phyloP scores from a whole-genome alignment of 306 rosid species.

The Hippophae tibetana region DNA sequence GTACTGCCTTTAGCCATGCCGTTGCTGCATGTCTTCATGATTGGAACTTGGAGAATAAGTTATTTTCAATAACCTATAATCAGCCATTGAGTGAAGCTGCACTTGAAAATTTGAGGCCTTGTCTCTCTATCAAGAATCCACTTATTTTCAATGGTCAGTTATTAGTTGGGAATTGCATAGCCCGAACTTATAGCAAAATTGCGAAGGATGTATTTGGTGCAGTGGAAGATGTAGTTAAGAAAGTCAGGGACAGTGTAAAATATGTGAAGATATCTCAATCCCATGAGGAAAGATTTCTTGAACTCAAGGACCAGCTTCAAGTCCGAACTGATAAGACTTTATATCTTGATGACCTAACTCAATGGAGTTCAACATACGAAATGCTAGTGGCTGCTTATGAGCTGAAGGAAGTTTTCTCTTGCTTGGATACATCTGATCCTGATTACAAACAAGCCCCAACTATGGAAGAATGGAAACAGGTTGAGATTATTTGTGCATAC shows the following conservation, averaged over 20 bases:
- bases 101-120: slow-evolving; percentile 64
- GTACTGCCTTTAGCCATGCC: slow-evolving; percentile 65
- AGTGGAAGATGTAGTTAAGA: slow-evolving; percentile 37
- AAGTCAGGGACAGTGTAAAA: slow-evolving; percentile 71
- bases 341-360: slow-evolving; percentile 65
- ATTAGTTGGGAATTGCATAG: slow-evolving; percentile 69
- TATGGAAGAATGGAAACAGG: slow-evolving; percentile 75
- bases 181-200: slow-evolving; percentile 55
- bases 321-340: slow-evolving; percentile 75
- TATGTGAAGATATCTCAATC: slow-evolving; percentile 82
- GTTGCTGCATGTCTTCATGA: slow-evolving; percentile 86
- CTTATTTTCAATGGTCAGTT: slow-evolving; percentile 72
- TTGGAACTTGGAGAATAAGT: slow-evolving; percentile 68
- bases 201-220: slow-evolving; percentile 57
- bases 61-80: slow-evolving; percentile 68
- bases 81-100: slow-evolving; percentile 38
- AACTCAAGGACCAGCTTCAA: slow-evolving; percentile 75
- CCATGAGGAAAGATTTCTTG: slow-evolving; percentile 72
- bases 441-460: slow-evolving; percentile 73
- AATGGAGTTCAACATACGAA: slow-evolving; percentile 79
- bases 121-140: slow-evolving; percentile 67
- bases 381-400: slow-evolving; percentile 84
- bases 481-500: slow-evolving; percentile 58
- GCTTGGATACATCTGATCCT: slow-evolving; percentile 76
- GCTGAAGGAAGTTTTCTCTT: slow-evolving; percentile 72